Evolutionary conservation across 495 filamentous ascomycete species (phyloP).

Genomic region (Neurospora pannonica): DNA sequence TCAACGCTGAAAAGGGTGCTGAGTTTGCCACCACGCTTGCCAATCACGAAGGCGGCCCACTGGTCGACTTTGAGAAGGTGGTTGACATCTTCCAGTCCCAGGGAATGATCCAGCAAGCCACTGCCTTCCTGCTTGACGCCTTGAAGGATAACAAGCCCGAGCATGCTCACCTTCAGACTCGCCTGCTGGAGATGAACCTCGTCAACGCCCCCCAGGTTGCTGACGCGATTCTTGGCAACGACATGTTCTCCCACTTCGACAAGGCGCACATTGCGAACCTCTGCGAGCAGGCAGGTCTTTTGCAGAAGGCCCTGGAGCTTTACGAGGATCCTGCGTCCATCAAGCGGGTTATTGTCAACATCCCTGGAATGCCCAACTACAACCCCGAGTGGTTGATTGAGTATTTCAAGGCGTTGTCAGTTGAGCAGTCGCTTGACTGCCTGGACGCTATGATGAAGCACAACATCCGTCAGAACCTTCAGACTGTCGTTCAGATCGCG

Average conservation of each 20-base stretch:
- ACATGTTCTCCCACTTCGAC: conserved; percentile 96
- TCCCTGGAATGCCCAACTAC: conserved; percentile 70
- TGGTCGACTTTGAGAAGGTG: conserved; percentile 89
- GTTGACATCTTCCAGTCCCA: conserved; percentile 97
- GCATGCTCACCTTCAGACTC: conserved; percentile 86
- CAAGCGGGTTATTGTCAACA: conserved; percentile 76
- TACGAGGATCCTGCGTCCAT: conserved; percentile 83
- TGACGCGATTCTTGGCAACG: conserved; percentile 92
- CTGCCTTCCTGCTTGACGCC: conserved; percentile 90
- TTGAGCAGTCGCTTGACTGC: conserved; percentile 90
- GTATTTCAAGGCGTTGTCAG: conserved; percentile 87
- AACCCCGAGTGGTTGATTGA: conserved; percentile 80
- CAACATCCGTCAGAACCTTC: conserved; percentile 95
- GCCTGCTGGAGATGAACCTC: conserved; percentile 95
- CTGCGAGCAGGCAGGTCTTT: conserved; percentile 83
- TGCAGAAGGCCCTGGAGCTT: conserved; percentile 86
- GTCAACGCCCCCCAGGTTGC: conserved; percentile 93
- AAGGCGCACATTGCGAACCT: conserved; percentile 75
- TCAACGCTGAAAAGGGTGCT: conserved; percentile 88
- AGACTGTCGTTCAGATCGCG: conserved; percentile 85
- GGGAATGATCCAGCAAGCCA: conserved; percentile 95
- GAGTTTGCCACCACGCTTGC: conserved; percentile 88
- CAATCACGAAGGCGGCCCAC: conserved; percentile 70
- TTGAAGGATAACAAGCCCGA: conserved; percentile 91
- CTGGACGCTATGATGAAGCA: conserved; percentile 89